Percentiles rank a stretch among this genome's conserved stretches.
Evolutionary conservation across 2,329 filamentous ascomycete genomes (phyloP).

Genomic region (Dothistroma septosporum): DNA sequence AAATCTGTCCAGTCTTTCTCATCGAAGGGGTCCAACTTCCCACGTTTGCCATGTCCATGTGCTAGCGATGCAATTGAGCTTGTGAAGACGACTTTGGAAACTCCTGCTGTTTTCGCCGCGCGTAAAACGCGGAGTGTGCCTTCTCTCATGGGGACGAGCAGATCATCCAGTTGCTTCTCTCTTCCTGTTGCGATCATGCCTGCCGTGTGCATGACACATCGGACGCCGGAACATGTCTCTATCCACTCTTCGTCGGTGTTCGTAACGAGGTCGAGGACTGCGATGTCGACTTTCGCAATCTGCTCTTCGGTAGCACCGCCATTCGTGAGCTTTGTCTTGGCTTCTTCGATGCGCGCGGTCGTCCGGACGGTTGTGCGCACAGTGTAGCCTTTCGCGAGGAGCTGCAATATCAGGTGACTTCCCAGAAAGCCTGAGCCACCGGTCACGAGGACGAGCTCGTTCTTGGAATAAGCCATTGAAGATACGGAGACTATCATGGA

Average conservation of each 20-base stretch:
- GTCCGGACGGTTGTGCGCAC: constrained; percentile 33
- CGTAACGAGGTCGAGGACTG: constrained; percentile 13
- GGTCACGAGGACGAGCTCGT: constrained; percentile 41
- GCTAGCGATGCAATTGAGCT: constrained; percentile 17
- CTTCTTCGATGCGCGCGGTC: constrained; percentile 19
- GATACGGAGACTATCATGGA: not conserved
- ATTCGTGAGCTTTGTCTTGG: constrained; percentile 23
- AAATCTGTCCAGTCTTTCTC: constrained; percentile 22
- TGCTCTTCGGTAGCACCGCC: constrained; percentile 22
- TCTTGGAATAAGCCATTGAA: constrained; percentile 3
- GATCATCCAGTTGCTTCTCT: constrained; percentile 17
- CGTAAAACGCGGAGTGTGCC: constrained; percentile 14
- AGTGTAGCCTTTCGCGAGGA: constrained; percentile 28
- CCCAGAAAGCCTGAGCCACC: constrained; percentile 49
- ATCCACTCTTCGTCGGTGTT: constrained; percentile 14
- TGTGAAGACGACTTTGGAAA: constrained; percentile 16
- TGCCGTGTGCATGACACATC: constrained; percentile 15
- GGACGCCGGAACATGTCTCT: constrained; percentile 11
- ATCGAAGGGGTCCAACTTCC: constrained; percentile 14
- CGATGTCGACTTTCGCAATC: constrained; percentile 12
- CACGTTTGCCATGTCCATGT: constrained; percentile 15
- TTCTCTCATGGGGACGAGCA: constrained; percentile 11
- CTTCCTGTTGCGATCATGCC: constrained; percentile 19
- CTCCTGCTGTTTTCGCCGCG: constrained; percentile 10
- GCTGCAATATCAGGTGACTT: constrained; percentile 28